These are phyloP conservation scores for Haplographium delicatum DNA, from an alignment of 495 filamentous ascomycete species.

Conservation along the genomic window DNA sequence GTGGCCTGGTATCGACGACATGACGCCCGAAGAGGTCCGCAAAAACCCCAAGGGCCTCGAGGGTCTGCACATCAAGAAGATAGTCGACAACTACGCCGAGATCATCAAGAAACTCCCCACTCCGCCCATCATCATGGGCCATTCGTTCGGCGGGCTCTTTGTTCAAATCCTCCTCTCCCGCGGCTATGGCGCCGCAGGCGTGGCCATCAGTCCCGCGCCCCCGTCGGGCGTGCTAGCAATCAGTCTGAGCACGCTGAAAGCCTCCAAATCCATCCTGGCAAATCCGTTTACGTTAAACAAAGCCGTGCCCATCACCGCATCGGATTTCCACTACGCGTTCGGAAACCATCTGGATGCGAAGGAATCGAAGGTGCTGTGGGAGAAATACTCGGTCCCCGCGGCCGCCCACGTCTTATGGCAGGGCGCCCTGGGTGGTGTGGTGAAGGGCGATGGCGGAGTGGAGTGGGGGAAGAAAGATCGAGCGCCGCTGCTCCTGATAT, in stretches of 20 bases:
- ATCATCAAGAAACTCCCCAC: constrained; percentile 14
- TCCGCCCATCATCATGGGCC: constrained; percentile 23
- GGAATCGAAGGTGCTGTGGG: constrained; percentile 17
- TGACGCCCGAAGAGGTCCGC: constrained; percentile 13
- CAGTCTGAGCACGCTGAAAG: constrained; percentile 14
- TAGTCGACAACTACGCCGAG: constrained; percentile 16
- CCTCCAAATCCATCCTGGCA: constrained; percentile 8
- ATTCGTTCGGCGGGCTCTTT: constrained; percentile 23
- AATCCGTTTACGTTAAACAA: constrained; percentile 19
- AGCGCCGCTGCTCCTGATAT: constrained; percentile 49
- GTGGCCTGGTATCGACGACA: constrained; percentile 21
- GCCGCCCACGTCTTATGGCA: constrained; percentile 23
- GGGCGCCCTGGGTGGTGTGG: constrained; percentile 10
- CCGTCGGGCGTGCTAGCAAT: constrained; percentile 18
- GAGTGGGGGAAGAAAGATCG: constrained; percentile 13
- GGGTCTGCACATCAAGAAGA: constrained; percentile 13
- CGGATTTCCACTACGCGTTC: constrained; percentile 22
- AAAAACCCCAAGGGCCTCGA: constrained; percentile 11
- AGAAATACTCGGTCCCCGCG: constrained; percentile 18
- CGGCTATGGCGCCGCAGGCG: constrained; percentile 15
- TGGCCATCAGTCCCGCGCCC: constrained; percentile 18
- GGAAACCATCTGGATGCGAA: constrained; percentile 14
- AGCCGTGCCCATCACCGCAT: constrained; percentile 21
- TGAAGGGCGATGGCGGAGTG: constrained; percentile 8
- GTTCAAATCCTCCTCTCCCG: constrained; percentile 17